Conservation (phyloP, 2,329 filamentous ascomycete genomes). For the Aphanoascus verrucosus region DNA sequence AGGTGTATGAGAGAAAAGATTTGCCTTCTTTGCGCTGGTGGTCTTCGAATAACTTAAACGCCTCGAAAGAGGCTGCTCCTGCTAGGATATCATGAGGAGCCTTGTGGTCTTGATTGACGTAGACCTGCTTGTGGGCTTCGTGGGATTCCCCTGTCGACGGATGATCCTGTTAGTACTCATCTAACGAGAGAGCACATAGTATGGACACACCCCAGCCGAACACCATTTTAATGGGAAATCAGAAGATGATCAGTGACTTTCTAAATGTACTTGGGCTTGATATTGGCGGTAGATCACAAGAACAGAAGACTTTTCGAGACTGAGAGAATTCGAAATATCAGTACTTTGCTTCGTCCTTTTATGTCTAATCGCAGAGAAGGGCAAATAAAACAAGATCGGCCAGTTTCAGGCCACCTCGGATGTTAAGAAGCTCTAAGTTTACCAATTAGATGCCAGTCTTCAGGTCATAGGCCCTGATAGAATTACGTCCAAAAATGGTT, state of each 20-base stretch:
- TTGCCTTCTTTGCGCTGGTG: slow-evolving; percentile 57
- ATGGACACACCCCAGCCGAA: slow-evolving; percentile 9
- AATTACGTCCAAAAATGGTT: no score
- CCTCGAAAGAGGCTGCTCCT: slow-evolving; percentile 66
- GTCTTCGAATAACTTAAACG: slow-evolving; percentile 70
- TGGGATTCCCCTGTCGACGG: slow-evolving; percentile 18
- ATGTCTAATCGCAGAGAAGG: no score
- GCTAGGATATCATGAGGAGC: slow-evolving; percentile 64
- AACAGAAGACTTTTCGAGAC: no score
- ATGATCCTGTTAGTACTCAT: background rate
- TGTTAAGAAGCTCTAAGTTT: background rate
- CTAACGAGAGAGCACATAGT: background rate
- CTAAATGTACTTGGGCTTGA: background rate
- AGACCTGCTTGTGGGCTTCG: slow-evolving; percentile 40
- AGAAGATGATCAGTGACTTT: background rate
- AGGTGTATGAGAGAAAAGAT: slow-evolving; percentile 11
- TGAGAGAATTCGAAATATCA: no score
- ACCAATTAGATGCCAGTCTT: background rate
- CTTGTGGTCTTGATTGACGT: slow-evolving; percentile 48
- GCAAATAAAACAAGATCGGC: no score
- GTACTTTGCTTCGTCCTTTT: no score
- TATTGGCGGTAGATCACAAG: background rate
- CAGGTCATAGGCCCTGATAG: background rate
- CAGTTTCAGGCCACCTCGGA: background rate
- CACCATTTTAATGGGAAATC: background rate